Conservation (phyloP, 345 rosid species). For the Eucalyptus sideroxylon region DNA sequence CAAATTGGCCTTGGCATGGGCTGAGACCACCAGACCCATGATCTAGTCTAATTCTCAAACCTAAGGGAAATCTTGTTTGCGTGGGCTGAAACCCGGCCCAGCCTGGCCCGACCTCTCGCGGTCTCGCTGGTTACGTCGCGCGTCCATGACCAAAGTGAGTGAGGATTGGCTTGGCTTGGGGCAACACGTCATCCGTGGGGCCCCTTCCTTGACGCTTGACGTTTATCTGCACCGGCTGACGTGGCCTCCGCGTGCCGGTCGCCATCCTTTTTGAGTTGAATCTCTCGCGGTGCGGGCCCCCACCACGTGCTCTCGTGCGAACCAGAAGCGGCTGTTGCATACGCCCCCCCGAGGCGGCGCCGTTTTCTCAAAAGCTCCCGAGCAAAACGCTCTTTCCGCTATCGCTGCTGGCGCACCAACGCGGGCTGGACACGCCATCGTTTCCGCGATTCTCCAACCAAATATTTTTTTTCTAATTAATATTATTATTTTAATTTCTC, state of each 20-base stretch:
- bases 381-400: neutral
- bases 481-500: neutral
- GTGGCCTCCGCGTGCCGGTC: too few species aligned
- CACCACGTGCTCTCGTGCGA: neutral
- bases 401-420: neutral
- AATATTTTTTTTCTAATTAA: neutral
- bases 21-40: neutral
- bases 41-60: neutral
- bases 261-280: neutral
- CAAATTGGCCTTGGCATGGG: neutral
- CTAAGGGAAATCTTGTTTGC: neutral
- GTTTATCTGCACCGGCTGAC: too few species aligned
- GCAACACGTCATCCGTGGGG: neutral
- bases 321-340: neutral
- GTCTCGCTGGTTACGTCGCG: neutral
- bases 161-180: too few species aligned
- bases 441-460: neutral
- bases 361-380: neutral
- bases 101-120: neutral
- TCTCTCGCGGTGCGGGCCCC: neutral
- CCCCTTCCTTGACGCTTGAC: neutral
- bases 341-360: neutral
- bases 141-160: neutral
- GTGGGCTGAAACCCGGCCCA: neutral
- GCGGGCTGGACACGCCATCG: neutral